Base-by-base conservation (phyloP, 169 alveolate species). In the Cryptosporidium tyzzeri region DNA sequence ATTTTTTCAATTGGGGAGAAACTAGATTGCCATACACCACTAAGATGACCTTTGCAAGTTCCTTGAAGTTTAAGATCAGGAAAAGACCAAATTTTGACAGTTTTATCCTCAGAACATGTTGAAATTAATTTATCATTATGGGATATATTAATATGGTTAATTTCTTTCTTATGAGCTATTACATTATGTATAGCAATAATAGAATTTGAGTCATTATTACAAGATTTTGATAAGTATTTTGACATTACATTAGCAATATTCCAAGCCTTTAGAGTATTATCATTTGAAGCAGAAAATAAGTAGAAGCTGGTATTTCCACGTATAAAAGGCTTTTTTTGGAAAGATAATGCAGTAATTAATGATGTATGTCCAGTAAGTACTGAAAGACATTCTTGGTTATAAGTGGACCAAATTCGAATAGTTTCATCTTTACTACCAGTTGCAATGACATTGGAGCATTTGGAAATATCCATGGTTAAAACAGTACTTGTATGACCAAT, bases 71-170 rank as follows among this genome's bases (percentile, higher is more conserved):
- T 71, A 16, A 91, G 59, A 12, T 80, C 70, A 53, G 92, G 94
- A 45, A 87, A 69, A 31, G 91, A 45, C 96, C 97, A 96, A 31
- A 96, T 62, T 80, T 94, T 94, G 16, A 94, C 91, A 18, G 97
- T 80, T 44, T 93, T 87, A 91, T 96, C 98, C 65, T 94, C 92
- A 33, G 96, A 86, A 41, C 96, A 95, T 1, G 97, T 92, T 14
- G 96, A 96, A 67, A 96, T 41, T 14, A 80, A 59, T 23, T 80
- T 80, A 33, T 80, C 75, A 93, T 80, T 80, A 48, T 80, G 74
- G 6, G 89, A 80, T 14, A 80, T 80, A 33, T 37, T 62, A 18
- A 80, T 35, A 35, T 62, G 65, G 51, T 80, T 80, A 26, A 80
- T 65, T 62, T 80, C 89, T 67, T 80, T 80, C 31, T 59, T 80